phyloP scores from a whole-genome alignment of 192 early-diverging fungal genomes.

The Obelidium mucronatum region DNA sequence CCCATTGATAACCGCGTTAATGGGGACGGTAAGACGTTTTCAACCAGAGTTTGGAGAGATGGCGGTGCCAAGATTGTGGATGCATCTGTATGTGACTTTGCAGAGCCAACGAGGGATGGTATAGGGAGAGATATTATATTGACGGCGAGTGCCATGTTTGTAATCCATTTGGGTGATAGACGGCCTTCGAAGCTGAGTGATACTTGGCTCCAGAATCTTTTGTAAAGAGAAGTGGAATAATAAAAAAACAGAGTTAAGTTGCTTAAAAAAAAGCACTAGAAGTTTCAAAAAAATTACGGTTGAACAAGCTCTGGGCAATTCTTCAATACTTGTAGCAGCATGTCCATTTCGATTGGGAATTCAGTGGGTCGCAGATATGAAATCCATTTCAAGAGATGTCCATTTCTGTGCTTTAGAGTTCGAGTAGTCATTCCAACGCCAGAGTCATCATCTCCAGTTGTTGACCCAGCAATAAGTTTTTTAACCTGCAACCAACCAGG shows the following conservation, averaged over 20 bases:
- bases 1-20: conserved; percentile 59
- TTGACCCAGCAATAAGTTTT: conserved; percentile 28
- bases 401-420: conserved; percentile 21
- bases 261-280: neutral
- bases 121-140: conserved; percentile 73
- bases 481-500: conserved; percentile 74
- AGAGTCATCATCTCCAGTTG: neutral
- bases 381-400: conserved; percentile 56
- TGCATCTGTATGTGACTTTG: neutral
- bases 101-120: conserved; percentile 47
- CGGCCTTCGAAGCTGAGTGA: conserved; percentile 77
- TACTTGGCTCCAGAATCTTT: conserved; percentile 68
- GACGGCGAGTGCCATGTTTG: conserved; percentile 76
- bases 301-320: conserved; percentile 79
- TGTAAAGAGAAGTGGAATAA: conserved; percentile 21
- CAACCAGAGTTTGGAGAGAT: conserved; percentile 58
- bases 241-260: conserved; percentile 10
- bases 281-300: conserved; percentile 55
- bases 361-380: conserved; percentile 67
- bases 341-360: conserved; percentile 68
- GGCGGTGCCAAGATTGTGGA: conserved; percentile 61
- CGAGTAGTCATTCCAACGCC: neutral
- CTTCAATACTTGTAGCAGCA: conserved; percentile 68
- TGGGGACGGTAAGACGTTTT: conserved; percentile 73
- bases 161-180: conserved; percentile 73